Evolutionary conservation across 495 filamentous ascomycete species (phyloP), one percentile per base, ranked within the genome.

Genomic region (Xylaria flabelliformis): DNA sequence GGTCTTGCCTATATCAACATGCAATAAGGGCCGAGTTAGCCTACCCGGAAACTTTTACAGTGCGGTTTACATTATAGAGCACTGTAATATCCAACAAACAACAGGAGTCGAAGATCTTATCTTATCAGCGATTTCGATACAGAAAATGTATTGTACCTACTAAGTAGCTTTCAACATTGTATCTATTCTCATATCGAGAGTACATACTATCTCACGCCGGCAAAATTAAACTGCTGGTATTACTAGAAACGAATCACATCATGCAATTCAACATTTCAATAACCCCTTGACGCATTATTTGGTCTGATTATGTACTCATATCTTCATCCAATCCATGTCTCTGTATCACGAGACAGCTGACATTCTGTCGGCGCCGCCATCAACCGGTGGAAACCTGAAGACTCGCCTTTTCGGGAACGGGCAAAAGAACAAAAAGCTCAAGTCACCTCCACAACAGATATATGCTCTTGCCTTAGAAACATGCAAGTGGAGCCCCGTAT

Each of bases 301-400:
- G 21, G 42, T 53, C 21, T 63, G 39, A 67, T 48, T 72, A 71
- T 67, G 70, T 67, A 48, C 70, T 42, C 21, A 24, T 53, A 8
- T 65, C n/a, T 19, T 1, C 19, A 42, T 10, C 32, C 17, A 29
- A 4, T 42, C 63, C 63, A 97, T 99, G 96, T 97, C 95, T 61
- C 93, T 99, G 71, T 99, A 99, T 82, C 91, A 96, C 79, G 96
- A 99, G 82, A 91, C 94, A 32, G 94, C 92, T 4, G 82, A 85
- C 10, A 82, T 97, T 51, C 83, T 99, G 63, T 88, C 88, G 3
- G 87, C 87, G 21, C 81, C 90, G 0, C 74, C 82, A n/a, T 87
- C 88, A 17, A 73, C 85, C 15, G 88, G 90, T 29, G 92, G 92
- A 42, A 95, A 90, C n/a, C 87, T 97, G 77, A 96, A 94, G 79